A percentile compares a stretch with the other conserved stretches of the same genome.
These are phyloP conservation scores for Canavalia gladiata DNA, from an alignment of 306 rosid species.

Conservation along the genomic window DNA sequence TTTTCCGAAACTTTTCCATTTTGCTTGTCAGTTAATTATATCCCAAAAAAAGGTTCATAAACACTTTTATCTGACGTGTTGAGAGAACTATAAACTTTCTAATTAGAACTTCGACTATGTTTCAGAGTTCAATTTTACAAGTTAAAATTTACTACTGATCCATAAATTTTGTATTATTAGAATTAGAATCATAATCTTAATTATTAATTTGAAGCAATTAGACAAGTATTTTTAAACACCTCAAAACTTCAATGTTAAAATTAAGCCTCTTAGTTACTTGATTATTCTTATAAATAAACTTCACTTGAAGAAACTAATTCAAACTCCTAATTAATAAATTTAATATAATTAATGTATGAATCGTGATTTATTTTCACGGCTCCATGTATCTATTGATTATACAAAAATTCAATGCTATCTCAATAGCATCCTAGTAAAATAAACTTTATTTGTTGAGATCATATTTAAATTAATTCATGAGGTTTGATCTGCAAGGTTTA, in stretches of 20 bases:
- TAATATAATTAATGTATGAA: no score
- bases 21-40: neutral
- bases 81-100: neutral
- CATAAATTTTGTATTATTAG: neutral
- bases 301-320: neutral
- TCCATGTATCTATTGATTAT: no score
- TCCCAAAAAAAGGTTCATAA: slow-evolving; percentile 1
- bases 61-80: neutral
- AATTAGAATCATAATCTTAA: slow-evolving; percentile 3
- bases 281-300: neutral
- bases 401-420: no score
- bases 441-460: no score
- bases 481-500: neutral
- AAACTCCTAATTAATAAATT: no score
- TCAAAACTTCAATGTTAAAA: neutral
- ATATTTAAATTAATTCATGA: no score
- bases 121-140: neutral
- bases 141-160: neutral
- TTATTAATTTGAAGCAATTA: neutral
- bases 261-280: neutral
- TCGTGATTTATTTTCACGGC: no score
- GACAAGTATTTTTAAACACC: neutral
- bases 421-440: no score
- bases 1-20: neutral
- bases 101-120: neutral